Percentiles rank a stretch among this genome's conserved stretches.
These are phyloP conservation scores for Hypoxylon sp. DNA, from an alignment of 2,329 filamentous ascomycete genomes.

Conservation along the genomic window DNA sequence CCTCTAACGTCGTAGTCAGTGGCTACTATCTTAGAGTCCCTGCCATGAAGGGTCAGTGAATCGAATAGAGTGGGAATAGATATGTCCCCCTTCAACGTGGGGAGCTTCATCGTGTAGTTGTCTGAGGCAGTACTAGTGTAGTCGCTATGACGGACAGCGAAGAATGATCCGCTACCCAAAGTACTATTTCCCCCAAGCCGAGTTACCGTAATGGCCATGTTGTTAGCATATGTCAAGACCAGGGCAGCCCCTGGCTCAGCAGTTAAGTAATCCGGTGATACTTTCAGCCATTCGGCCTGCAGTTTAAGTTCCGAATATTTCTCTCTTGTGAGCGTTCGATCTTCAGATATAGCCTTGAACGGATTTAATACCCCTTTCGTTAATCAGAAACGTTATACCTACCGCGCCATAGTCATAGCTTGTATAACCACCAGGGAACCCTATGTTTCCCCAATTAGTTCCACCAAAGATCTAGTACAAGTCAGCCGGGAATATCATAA, in stretches of 20 bases:
- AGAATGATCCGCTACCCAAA: conserved; percentile 66
- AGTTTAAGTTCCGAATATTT: conserved; percentile 87
- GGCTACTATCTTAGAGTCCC: conserved; percentile 77
- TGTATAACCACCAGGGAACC: conserved; percentile 76
- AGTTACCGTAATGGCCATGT: conserved; percentile 70
- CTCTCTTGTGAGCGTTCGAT: conserved; percentile 76
- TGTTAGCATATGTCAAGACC: conserved; percentile 67
- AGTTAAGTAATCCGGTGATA: conserved; percentile 77
- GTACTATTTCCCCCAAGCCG: conserved; percentile 70
- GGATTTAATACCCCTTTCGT: conserved; percentile 5
- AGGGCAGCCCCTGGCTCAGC: conserved; percentile 68
- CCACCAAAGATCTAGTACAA: conserved; percentile 74
- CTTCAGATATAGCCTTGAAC: conserved; percentile 63
- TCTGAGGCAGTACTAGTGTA: conserved; percentile 71
- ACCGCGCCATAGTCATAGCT: conserved; percentile 69
- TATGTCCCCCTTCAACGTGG: conserved; percentile 69
- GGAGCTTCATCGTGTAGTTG: conserved; percentile 74
- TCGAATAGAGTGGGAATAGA: conserved; percentile 72
- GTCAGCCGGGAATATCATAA: conserved; percentile 64
- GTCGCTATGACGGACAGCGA: conserved; percentile 75
- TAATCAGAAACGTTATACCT: conserved; percentile 61
- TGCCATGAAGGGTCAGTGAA: conserved; percentile 69
- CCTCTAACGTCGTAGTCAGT: conserved; percentile 75
- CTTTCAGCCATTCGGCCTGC: conserved; percentile 80
- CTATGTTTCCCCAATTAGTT: conserved; percentile 87